Base-by-base conservation (phyloP, 805 yeast species). In the Candida xiaguanensis region DNA sequence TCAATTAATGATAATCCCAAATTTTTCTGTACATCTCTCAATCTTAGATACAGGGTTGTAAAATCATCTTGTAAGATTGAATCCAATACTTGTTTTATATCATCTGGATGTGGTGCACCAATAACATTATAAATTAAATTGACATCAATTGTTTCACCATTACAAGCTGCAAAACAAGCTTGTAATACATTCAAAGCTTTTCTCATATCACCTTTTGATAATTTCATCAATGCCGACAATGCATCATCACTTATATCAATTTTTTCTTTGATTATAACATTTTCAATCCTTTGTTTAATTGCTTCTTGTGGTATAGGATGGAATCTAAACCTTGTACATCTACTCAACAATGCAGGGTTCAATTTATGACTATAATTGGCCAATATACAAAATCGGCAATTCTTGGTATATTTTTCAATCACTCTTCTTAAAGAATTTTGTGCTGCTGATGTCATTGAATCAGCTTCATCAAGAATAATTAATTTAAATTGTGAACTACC, bases 161-260 rank as follows among this genome's bases (percentile, higher is more conserved):
- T 64, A 20, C 51, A 58, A 2, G 95, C 85, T 0, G 96, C 90
- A 45, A 84, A 77, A 59, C 98, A 87, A 0, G 98, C 95, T 62
- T 93, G 99, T 42, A 93, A 63, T 4, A 93, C 96, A 55, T 93
- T 93, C 50, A 93, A 70, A 1, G 95, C 95, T 36, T 86, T 78
- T 66, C 99, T 78, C 99, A 93, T 93, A 61, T 93, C 99, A 38
- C 99, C 99, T 42, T 80, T 77, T n/a, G 93, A 75, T 40, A 93
- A 70, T 38, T 66, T 70, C 41, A 93, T 67, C 34, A 93, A 65
- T 1, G 96, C 80, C 0, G 63, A 60, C 31, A 75, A 65, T 0
- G 95, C 97, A 1, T 70, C 78, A 0, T 70, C 61, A 0, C 70
- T 54, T 8, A 93, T 67, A 3, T 69, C 62, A 34, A 93, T 64